Conservation (phyloP, 2,329 filamentous ascomycete genomes). For the Microthyrium microscopicum region DNA sequence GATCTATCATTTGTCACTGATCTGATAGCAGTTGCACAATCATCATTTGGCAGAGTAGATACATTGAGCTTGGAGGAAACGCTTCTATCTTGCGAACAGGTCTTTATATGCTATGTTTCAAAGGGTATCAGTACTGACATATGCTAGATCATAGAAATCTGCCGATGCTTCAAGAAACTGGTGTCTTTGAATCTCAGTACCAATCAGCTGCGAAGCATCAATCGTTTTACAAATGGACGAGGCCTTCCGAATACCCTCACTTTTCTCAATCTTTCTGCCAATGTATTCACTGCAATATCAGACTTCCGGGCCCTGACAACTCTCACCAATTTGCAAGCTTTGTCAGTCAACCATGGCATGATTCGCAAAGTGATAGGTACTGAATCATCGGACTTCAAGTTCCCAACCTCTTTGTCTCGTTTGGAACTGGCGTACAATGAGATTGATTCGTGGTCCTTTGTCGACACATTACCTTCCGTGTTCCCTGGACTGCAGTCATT, state of each 20-base stretch:
- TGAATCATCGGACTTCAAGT: slow-evolving; percentile 9
- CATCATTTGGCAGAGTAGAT: slow-evolving; percentile 34
- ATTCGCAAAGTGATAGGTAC: slow-evolving; percentile 32
- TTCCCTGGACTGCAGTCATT: slow-evolving; percentile 63
- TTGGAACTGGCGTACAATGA: slow-evolving; percentile 30
- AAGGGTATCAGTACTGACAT: neutral
- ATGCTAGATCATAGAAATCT: neutral
- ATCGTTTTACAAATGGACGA: neutral
- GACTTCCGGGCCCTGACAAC: slow-evolving; percentile 43
- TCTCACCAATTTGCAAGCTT: slow-evolving; percentile 33
- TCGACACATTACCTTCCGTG: slow-evolving; percentile 47
- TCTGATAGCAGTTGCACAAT: slow-evolving; percentile 6
- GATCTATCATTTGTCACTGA: slow-evolving; percentile 9
- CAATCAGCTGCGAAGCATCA: slow-evolving; percentile 3
- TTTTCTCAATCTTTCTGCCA: slow-evolving; percentile 2
- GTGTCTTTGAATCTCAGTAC: slow-evolving; percentile 1
- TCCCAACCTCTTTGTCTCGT: slow-evolving; percentile 19
- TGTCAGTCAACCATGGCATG: slow-evolving; percentile 58
- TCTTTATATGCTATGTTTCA: slow-evolving; percentile 7
- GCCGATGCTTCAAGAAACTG: slow-evolving; percentile 1
- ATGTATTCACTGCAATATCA: slow-evolving; percentile 44
- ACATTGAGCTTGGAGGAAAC: slow-evolving; percentile 33
- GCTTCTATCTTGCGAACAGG: slow-evolving; percentile 22
- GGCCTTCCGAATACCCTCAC: neutral
- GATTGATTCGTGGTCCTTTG: slow-evolving; percentile 48